Base-by-base conservation (phyloP, 129 eudicot species). In the Lonicera japonica region DNA sequence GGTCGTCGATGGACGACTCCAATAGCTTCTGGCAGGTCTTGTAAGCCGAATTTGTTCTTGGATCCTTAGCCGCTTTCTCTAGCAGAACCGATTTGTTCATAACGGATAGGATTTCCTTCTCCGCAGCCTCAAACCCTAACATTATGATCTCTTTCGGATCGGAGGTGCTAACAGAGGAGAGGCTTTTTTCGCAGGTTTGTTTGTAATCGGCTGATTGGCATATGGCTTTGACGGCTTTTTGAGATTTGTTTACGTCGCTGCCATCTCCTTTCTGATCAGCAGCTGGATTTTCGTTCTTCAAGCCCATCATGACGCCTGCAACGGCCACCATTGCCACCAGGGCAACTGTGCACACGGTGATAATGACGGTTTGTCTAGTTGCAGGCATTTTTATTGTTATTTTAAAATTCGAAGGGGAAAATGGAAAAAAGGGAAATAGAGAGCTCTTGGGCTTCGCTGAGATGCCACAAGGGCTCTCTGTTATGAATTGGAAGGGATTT, bases 151-250 rank as follows among this genome's bases (percentile, higher is more conserved):
- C 67, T 23, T 62, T 76, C 1, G 78, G 82, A 43, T 77, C 75
- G 43, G 59, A 11, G 43, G 75, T 22, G 63, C 76, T 70, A 18
- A 59, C 23, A 67, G 56, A 54, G 19, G 62, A 11, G 48, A 79
- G 69, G 60, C 71, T 79, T 1, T 72, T 41, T n/a, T 58, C 72
- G 25, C 95, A 87, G 16, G 82, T 60, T 8, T 83, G 63, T 15
- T 69, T 40, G 46, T 75, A 87, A 21, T 74, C 75, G 1, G 87
- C 75, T 65, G 66, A 61, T 41, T 73, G 60, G 54, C 95, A 87
- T 11, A 80, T 57, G 23, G 76, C 51, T 21, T 69, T 71, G 5
- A 80, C 70, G 1, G 74, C 69, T n/a, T 78, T 73, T 1, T 55
- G 58, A 19, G 70, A 29, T 29, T 20, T 1, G 72, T 39, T 1